A percentile compares a stretch with the other conserved stretches of the same genome.
These are phyloP conservation scores for Tanozyma kutaoensis DNA, from an alignment of 805 yeast species.

Conservation along the genomic window DNA sequence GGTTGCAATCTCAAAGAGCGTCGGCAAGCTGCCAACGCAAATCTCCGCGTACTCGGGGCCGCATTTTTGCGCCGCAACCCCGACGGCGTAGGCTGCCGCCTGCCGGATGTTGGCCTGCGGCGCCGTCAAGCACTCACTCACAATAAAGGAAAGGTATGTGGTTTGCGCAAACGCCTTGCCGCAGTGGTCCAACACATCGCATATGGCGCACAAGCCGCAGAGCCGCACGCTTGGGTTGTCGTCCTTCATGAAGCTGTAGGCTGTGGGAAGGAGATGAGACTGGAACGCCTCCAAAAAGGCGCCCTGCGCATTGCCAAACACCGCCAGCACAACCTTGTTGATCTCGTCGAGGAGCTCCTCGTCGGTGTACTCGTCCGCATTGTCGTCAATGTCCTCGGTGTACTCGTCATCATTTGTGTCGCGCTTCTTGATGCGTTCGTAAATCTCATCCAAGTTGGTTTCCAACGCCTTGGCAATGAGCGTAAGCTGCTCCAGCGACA, in stretches of 20 bases:
- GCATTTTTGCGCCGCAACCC: slow-evolving; percentile 77
- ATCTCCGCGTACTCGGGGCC: slow-evolving; percentile 30
- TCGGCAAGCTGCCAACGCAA: slow-evolving; percentile 57
- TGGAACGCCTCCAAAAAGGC: slow-evolving; percentile 56
- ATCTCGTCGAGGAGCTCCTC: slow-evolving; percentile 84
- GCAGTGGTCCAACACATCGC: slow-evolving; percentile 69
- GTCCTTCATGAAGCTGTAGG: slow-evolving; percentile 49
- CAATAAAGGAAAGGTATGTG: slow-evolving; percentile 47
- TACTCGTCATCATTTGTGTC: slow-evolving; percentile 74
- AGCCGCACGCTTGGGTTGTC: slow-evolving; percentile 55
- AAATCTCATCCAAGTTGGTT: slow-evolving; percentile 50
- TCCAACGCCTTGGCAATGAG: slow-evolving; percentile 47
- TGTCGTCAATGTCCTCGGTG: slow-evolving; percentile 74
- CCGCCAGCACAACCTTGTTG: slow-evolving; percentile 56
- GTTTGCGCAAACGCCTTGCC: slow-evolving; percentile 50
- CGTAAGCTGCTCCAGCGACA: slow-evolving; percentile 41
- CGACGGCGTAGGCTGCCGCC: slow-evolving; percentile 74
- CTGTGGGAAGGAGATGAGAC: slow-evolving; percentile 39
- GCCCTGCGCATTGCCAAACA: slow-evolving; percentile 50
- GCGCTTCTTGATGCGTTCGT: slow-evolving; percentile 57
- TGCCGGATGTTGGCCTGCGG: slow-evolving; percentile 70
- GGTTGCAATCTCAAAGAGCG: slow-evolving; percentile 57
- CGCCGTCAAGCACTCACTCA: slow-evolving; percentile 55
- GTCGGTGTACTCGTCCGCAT: slow-evolving; percentile 76
- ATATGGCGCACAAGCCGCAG: slow-evolving; percentile 68